Evolutionary conservation across 2,329 filamentous ascomycete species (phyloP).

Genomic region (Clarireedia hainanense): DNA sequence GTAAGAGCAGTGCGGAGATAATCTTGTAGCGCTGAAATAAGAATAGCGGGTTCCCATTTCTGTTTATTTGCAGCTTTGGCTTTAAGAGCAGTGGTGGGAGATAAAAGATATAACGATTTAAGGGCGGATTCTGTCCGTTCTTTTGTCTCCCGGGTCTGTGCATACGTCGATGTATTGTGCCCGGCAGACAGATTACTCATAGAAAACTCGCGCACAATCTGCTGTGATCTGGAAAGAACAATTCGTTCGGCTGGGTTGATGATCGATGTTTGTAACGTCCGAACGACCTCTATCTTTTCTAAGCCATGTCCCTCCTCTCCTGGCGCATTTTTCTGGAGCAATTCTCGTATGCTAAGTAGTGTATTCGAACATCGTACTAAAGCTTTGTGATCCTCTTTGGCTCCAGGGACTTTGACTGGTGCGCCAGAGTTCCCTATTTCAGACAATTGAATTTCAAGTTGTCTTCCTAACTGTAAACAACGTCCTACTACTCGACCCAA

Average conservation of each 20-base stretch:
- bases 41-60: constrained; percentile 50
- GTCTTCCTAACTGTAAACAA: constrained; percentile 72
- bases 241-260: constrained; percentile 65
- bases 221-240: constrained; percentile 66
- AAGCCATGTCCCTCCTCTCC: constrained; percentile 72
- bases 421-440: constrained; percentile 45
- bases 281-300: constrained; percentile 65
- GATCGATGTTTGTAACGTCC: constrained; percentile 60
- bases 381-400: constrained; percentile 61
- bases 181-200: constrained; percentile 49
- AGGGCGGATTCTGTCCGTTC: constrained; percentile 66
- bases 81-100: constrained; percentile 50
- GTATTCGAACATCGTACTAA: constrained; percentile 79
- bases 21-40: constrained; percentile 69
- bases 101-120: constrained; percentile 72
- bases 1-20: constrained; percentile 79
- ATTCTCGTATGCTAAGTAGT: constrained; percentile 64
- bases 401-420: constrained; percentile 29
- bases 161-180: constrained; percentile 46
- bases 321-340: constrained; percentile 57
- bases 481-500: constrained; percentile 70
- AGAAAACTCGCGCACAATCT: constrained; percentile 76
- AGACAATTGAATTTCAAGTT: constrained; percentile 77
- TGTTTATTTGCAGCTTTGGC: constrained; percentile 33
- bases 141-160: constrained; percentile 66